Conservation (phyloP, 345 rosid genomes). For the Syzygium aromaticum region DNA sequence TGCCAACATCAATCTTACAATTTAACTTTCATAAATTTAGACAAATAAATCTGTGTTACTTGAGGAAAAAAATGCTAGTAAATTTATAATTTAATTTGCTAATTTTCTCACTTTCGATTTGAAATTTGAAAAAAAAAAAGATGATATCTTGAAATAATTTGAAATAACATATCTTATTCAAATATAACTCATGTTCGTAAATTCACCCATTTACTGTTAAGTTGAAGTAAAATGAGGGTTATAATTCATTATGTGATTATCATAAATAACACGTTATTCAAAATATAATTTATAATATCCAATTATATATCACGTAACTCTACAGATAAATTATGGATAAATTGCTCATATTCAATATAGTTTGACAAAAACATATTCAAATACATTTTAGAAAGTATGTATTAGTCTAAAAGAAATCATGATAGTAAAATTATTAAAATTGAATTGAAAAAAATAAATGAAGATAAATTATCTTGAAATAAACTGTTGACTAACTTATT, state of each 20-base stretch:
- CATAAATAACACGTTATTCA: not conserved
- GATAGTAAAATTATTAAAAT: not conserved
- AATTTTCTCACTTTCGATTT: not conserved
- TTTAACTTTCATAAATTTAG: not conserved
- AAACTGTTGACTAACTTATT: not conserved
- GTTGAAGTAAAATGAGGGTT: not conserved
- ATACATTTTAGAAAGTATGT: not conserved
- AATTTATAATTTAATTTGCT: not conserved
- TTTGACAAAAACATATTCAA: not conserved
- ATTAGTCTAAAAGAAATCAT: not conserved
- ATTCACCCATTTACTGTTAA: not conserved
- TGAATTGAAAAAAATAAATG: not conserved
- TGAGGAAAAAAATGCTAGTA: not conserved
- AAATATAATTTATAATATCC: not conserved
- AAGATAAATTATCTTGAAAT: not conserved
- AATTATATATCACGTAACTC: not conserved
- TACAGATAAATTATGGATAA: not conserved
- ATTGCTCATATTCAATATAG: not conserved
- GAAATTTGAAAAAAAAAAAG: not conserved
- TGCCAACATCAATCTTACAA: no score
- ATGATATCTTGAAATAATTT: not conserved
- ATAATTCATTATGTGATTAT: not conserved
- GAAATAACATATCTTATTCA: not conserved
- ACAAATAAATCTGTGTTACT: not conserved
- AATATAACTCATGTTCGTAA: not conserved